phyloP scores from a whole-genome alignment of 176 grass and related monocot species.

The Dactylis glomerata region DNA sequence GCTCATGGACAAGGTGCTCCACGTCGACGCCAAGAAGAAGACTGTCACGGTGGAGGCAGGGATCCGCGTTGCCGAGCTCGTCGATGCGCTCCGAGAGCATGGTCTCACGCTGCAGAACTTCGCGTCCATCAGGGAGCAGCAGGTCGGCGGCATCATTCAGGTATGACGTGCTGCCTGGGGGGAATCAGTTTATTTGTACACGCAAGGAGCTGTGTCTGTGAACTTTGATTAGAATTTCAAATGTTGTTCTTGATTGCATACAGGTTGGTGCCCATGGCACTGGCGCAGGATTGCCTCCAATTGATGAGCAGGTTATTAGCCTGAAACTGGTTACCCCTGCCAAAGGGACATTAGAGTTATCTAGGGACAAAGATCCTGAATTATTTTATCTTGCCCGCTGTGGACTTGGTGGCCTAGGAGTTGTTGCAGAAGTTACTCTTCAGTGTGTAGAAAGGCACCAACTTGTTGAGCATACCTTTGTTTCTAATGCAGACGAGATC shows the following conservation, averaged over 20 bases:
- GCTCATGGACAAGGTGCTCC: conserved; percentile 87
- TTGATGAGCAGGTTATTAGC: conserved; percentile 92
- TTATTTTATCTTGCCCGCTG: conserved; percentile 87
- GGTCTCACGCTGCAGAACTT: conserved; percentile 94
- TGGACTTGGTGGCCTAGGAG: conserved; percentile 74
- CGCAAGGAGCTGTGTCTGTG: not conserved
- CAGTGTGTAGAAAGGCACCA: conserved; percentile 79
- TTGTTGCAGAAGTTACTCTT: conserved; percentile 76
- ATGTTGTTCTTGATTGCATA: conserved; percentile 1
- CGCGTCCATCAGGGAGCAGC: conserved; percentile 88
- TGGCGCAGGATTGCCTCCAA: conserved; percentile 79
- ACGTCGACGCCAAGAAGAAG: conserved; percentile 69
- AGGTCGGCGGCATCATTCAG: conserved; percentile 85
- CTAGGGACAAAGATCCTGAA: conserved; percentile 83
- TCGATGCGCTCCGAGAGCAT: conserved; percentile 73
- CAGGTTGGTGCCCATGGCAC: conserved; percentile 97
- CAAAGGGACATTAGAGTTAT: conserved; percentile 82
- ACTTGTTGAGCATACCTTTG: conserved; percentile 86
- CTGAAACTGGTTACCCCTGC: conserved; percentile 94
- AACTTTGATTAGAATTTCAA: not conserved
- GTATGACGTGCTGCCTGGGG: conserved; percentile 16
- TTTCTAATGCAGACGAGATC: conserved; percentile 71
- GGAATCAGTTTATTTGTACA: not conserved
- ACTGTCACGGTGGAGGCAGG: conserved; percentile 76
- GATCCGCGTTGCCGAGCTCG: conserved; percentile 72